Conservation (phyloP, 768 basidiomycete species). For the Pluteus cervinus region DNA sequence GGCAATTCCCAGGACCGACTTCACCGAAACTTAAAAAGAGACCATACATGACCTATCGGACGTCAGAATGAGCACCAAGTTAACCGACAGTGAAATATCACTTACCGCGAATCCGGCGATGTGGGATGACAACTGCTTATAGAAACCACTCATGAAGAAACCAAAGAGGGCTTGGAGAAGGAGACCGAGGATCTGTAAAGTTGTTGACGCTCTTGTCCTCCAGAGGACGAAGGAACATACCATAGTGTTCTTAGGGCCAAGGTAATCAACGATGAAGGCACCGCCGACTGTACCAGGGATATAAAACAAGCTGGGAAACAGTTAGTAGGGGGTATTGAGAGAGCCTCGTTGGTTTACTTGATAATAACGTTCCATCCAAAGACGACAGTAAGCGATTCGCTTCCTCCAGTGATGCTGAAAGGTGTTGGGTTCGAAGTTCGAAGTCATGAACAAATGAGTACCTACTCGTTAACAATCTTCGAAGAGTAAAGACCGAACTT, state of each 20-base stretch:
- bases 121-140: conserved; percentile 43
- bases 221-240: conserved; percentile 30
- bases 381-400: conserved; percentile 46
- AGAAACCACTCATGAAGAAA: conserved; percentile 87
- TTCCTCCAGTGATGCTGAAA: conserved; percentile 51
- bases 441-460: not conserved
- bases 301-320: conserved; percentile 25
- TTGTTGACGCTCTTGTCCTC: too few relatives aligned
- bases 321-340: conserved; percentile 1
- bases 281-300: conserved; percentile 56
- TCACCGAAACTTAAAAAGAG: conserved; percentile 90
- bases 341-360: conserved; percentile 42
- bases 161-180: conserved; percentile 67
- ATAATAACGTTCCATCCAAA: conserved; percentile 86
- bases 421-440: not conserved
- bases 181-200: conserved; percentile 56
- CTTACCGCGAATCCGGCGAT: conserved; percentile 72
- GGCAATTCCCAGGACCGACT: conserved; percentile 80
- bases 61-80: conserved; percentile 1
- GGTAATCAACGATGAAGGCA: conserved; percentile 67
- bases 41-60: conserved; percentile 81
- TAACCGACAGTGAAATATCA: conserved; percentile 1
- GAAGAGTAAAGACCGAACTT: conserved; percentile 82
- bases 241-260: conserved; percentile 77
- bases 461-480: conserved; percentile 62